A percentile compares a stretch with the other conserved stretches of the same genome.
These are phyloP conservation scores for Carpinus fangiana DNA, from an alignment of 306 rosid genomes.

Conservation along the genomic window DNA sequence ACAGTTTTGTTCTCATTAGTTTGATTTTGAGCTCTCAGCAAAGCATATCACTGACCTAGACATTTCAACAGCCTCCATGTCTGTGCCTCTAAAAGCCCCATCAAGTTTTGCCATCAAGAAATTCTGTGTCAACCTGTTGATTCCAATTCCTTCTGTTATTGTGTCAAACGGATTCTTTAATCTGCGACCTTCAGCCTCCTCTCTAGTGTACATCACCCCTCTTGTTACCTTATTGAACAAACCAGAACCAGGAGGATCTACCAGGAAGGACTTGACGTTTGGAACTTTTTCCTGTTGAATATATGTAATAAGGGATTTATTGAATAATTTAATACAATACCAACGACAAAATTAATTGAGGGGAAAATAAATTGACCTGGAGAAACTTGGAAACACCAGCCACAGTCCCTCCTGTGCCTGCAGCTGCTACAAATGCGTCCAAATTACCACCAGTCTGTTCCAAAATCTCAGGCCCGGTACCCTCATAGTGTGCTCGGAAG, in stretches of 20 bases:
- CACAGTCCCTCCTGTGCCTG: constrained; percentile 94
- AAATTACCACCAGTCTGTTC: constrained; percentile 67
- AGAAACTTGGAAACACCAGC: constrained; percentile 75
- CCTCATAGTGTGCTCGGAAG: constrained; percentile 78
- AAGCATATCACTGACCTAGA: constrained; percentile 51
- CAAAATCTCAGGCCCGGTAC: constrained; percentile 97
- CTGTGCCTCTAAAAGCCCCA: constrained; percentile 82
- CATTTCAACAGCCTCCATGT: constrained; percentile 60
- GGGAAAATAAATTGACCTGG: constrained; percentile 41
- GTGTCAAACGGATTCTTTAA: constrained; percentile 95
- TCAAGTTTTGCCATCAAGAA: constrained; percentile 81
- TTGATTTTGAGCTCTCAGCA: not conserved
- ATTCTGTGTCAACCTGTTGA: constrained; percentile 77
- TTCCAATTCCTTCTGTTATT: constrained; percentile 89
- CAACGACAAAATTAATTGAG: constrained; percentile 4
- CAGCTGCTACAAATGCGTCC: constrained; percentile 87
- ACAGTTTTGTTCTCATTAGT: not conserved
- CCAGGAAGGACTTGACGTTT: constrained; percentile 68
- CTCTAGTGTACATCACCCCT: constrained; percentile 88
- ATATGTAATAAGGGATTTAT: constrained; percentile 15
- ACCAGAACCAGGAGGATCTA: constrained; percentile 97
- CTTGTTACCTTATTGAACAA: constrained; percentile 81
- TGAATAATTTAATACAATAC: constrained; percentile 5
- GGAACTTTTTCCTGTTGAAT: constrained; percentile 73
- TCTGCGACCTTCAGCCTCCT: constrained; percentile 92